Base-by-base conservation (phyloP, 2,329 filamentous ascomycete genomes). In the Massarina eburnea region DNA sequence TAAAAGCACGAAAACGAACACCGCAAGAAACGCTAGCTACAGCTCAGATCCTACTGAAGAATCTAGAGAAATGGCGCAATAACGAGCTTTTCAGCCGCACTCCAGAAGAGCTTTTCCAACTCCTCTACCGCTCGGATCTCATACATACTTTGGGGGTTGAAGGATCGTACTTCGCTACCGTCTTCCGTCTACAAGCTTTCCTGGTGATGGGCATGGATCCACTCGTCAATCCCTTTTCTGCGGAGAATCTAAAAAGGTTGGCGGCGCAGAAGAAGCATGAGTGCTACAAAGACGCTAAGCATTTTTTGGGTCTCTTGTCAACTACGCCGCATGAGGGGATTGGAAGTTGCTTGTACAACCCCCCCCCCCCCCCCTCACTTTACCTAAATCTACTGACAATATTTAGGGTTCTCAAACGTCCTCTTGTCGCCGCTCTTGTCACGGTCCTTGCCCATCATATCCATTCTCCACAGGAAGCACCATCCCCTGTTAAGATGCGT, bases 41-140 rank as follows among this genome's bases (percentile, higher is more conserved):
- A 2, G 27, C 49, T 2, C 17, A 44, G 2, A 17, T 43, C 0
- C 35, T 61, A 3, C 43, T 59, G 12, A 20, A 48, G 2, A 42
- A 45, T 2, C 48, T 63, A 9, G 24, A 49, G 14, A 32, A 37
- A 12, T 60, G 50, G 44, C 53, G 52, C 5, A 43, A 54, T 8
- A 54, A 64, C 17, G 52, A 58, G n/a, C 29, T 64, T 12, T 65
- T 61, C 38, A 39, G 48, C 7, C 40, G 55, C 9, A 51, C 36
- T 8, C 43, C 55, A 7, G 35, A 45, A 3, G 46, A 61, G n/a
- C 14, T 63, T 12, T 49, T 53, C 24, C 54, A 62, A 22, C 30
- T 63, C 10, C 49, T 64, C 3, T 64, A 63, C 21, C 54, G 51
- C 8, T 58, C 59, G 7, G 61, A 64, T 34, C 42, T 64, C 2